Conservation (phyloP, 495 filamentous ascomycete species). For the Clohesyomyces aquaticus region DNA sequence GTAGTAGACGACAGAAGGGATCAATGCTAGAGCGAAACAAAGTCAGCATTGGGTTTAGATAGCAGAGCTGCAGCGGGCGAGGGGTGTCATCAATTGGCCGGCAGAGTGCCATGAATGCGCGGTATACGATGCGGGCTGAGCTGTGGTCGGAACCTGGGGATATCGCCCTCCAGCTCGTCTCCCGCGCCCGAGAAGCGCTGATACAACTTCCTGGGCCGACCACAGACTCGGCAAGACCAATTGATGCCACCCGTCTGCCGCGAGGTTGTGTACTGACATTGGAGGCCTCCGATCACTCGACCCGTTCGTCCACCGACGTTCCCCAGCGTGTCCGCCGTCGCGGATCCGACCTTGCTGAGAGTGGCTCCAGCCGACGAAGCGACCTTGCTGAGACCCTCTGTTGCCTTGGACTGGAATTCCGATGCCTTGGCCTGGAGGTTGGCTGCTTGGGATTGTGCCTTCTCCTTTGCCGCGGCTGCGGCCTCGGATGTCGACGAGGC, state of each 20-base stretch:
- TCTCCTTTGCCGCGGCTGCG: slow-evolving; percentile 63
- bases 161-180: background rate
- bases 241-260: slow-evolving; percentile 1
- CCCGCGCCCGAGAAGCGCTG: background rate
- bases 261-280: slow-evolving; percentile 68
- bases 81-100: background rate
- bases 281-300: slow-evolving; percentile 74
- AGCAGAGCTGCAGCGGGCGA: too few species aligned
- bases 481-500: slow-evolving; percentile 72
- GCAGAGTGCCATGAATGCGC: background rate
- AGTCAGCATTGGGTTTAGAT: too few species aligned
- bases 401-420: slow-evolving; percentile 71
- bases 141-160: background rate
- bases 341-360: slow-evolving; percentile 69
- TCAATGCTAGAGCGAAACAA: slow-evolving; percentile 63
- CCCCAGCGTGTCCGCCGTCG: slow-evolving; percentile 65
- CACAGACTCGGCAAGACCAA: slow-evolving; percentile 3
- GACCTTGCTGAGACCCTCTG: slow-evolving; percentile 83
- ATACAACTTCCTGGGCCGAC: background rate
- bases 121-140: background rate
- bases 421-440: slow-evolving; percentile 58
- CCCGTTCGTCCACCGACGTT: slow-evolving; percentile 86
- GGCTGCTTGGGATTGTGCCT: too few species aligned
- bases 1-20: slow-evolving; percentile 89
- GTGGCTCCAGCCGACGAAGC: slow-evolving; percentile 77